Evolutionary conservation across 805 yeast genomes (phyloP).

Genomic region (Jamesozyma lodderae): DNA sequence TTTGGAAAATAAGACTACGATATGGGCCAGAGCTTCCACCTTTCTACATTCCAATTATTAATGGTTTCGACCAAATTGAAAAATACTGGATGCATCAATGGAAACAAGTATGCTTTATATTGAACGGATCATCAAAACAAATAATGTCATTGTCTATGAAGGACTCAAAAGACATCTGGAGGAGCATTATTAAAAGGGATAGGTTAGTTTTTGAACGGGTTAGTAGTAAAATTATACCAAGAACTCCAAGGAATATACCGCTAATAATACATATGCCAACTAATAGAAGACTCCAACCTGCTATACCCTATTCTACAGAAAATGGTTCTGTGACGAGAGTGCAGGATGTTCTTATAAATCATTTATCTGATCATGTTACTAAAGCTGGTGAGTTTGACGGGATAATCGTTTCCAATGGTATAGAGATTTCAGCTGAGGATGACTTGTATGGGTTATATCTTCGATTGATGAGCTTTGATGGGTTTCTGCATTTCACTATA

Average conservation of each 20-base stretch:
- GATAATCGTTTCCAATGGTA: conserved; percentile 46
- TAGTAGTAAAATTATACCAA: conserved; percentile 15
- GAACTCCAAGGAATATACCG: conserved; percentile 13
- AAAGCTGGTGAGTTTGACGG: conserved; percentile 29
- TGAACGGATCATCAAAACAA: conserved; percentile 68
- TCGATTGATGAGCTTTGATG: conserved; percentile 47
- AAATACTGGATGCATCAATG: conserved; percentile 66
- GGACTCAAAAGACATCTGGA: conserved; percentile 52
- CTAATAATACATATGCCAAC: conserved; percentile 23
- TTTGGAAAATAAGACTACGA: conserved; percentile 43
- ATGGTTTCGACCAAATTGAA: conserved; percentile 26
- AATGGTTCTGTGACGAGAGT: conserved; percentile 22
- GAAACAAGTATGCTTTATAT: conserved; percentile 71
- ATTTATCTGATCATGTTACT: conserved; percentile 39
- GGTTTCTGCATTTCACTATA: conserved; percentile 63
- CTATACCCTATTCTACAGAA: conserved; percentile 9
- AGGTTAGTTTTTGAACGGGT: conserved; percentile 15
- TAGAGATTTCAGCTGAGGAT: conserved; percentile 37
- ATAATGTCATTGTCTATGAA: conserved; percentile 68
- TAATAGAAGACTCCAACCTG: conserved; percentile 32
- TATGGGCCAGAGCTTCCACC: conserved; percentile 35
- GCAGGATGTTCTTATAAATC: conserved; percentile 33
- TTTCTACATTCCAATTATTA: conserved; percentile 36
- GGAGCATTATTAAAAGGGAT: conserved; percentile 33
- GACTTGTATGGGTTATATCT: conserved; percentile 40